phyloP scores from a whole-genome alignment of 768 basidiomycete species.

The Lentinus brumalis region DNA sequence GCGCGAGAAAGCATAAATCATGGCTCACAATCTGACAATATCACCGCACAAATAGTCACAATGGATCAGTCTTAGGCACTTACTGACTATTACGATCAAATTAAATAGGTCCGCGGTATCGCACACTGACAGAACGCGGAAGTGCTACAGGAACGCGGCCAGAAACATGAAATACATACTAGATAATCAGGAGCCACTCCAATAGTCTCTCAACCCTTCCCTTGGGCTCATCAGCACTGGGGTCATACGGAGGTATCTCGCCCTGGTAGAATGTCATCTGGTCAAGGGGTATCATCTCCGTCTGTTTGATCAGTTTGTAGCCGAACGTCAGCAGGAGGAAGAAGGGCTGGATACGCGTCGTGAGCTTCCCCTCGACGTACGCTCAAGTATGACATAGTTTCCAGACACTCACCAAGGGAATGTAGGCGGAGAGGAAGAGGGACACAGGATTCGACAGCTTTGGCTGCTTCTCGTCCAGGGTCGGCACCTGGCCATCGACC shows the following conservation, averaged over 20 bases:
- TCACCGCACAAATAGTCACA: too few relatives aligned
- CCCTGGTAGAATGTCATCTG: conserved; percentile 26
- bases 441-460: conserved; percentile 16
- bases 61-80: too few relatives aligned
- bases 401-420: conserved; percentile 25
- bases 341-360: conserved; percentile 20
- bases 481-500: conserved; percentile 2
- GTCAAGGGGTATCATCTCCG: conserved; percentile 26
- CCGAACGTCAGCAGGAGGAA: conserved; percentile 30
- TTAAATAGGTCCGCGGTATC: too few relatives aligned
- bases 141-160: too few relatives aligned
- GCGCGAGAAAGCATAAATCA: too few relatives aligned
- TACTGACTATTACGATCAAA: too few relatives aligned
- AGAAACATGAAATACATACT: neutral
- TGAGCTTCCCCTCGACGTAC: neutral
- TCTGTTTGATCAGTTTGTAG: conserved; percentile 33
- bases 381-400: neutral
- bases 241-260: neutral
- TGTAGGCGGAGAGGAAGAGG: conserved; percentile 28
- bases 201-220: conserved; percentile 13
- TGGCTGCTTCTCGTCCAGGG: neutral
- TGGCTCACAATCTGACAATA: too few relatives aligned
- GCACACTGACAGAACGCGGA: too few relatives aligned
- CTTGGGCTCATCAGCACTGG: conserved; percentile 1
- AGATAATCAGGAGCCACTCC: conserved; percentile 16